Evolutionary conservation across 1,284 basidiomycete genomes (phyloP).

Genomic region (Puccinia novopanici): DNA sequence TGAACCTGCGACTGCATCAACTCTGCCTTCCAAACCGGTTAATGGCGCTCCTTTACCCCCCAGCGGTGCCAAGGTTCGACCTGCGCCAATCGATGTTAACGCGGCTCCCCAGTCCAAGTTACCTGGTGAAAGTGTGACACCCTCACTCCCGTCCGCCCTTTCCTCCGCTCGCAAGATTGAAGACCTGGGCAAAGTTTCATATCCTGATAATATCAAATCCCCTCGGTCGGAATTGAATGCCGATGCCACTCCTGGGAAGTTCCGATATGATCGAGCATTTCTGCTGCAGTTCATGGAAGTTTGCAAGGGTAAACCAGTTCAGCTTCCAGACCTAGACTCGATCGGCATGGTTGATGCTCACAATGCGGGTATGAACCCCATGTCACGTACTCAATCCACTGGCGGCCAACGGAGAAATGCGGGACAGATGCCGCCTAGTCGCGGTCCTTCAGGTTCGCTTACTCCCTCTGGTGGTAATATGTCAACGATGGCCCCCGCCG

Average conservation of each 20-base stretch:
- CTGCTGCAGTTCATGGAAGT: slow-evolving; percentile 93
- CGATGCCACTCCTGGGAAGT: slow-evolving; percentile 79
- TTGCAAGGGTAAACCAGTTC: slow-evolving; percentile 91
- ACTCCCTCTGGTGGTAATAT: slow-evolving; percentile 36
- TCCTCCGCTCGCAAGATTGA: slow-evolving; percentile 72
- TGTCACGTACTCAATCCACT: slow-evolving; percentile 46
- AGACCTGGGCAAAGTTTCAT: slow-evolving; percentile 74
- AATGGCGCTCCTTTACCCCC: slow-evolving; percentile 27
- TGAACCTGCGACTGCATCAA: not conserved
- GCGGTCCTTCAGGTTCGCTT: slow-evolving; percentile 41
- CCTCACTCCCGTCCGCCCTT: slow-evolving; percentile 50
- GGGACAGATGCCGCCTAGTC: slow-evolving; percentile 22
- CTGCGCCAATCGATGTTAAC: slow-evolving; percentile 47
- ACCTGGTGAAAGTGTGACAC: slow-evolving; percentile 25
- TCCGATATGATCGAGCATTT: slow-evolving; percentile 97
- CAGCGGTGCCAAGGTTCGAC: slow-evolving; percentile 52
- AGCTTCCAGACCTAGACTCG: slow-evolving; percentile 82
- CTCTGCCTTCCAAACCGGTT: slow-evolving; percentile 52
- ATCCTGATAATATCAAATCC: slow-evolving; percentile 80
- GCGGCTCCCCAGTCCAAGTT: slow-evolving; percentile 24
- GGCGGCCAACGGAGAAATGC: slow-evolving; percentile 42
- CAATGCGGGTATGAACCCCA: slow-evolving; percentile 22
- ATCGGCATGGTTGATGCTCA: slow-evolving; percentile 68
- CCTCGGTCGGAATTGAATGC: slow-evolving; percentile 83
- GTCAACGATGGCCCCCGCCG: slow-evolving; percentile 41